Base-by-base conservation (phyloP, 2,329 filamentous ascomycete species). In the Anthostomella pinea region DNA sequence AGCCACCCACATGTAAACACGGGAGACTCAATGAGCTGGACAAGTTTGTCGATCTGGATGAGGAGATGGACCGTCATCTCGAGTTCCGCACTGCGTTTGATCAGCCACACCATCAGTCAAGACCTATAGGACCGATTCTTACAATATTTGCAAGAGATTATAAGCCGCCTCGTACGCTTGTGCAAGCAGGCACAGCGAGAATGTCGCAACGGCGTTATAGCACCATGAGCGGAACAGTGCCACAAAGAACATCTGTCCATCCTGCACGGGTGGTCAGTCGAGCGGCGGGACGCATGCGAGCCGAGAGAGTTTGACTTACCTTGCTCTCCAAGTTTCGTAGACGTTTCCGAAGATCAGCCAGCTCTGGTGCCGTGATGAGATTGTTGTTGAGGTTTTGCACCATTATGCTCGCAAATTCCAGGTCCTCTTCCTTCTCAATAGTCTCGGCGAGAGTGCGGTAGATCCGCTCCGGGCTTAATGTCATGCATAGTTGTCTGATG, bases 331-430 rank as follows among this genome's bases (percentile, higher is more conserved):
- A 70, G 52, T 95, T 98, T 21, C 93, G 77, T 33, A 98, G 69
- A 27, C 93, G 75, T 62, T 95, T 96, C 29, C 93, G 81, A 45
- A 98, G 72, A 52, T 97, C 94, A 2, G 87, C 81, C 19, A 98
- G 71, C 63, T 98, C 90, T 1, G 94, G 93, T 0, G 94, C 93
- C 2, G 94, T 98, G 49, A 98, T 96, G 36, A 98, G 81, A 54
- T 98, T 98, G 63, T 98, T 98, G 68, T 98, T 98, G 34, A 98
- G 73, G 55, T 97, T 97, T 62, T 98, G 93, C 19, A 98, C 89
- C 93, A 98, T 98, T 53, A 98, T 97, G 59, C 91, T 96, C 11
- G 93, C 91, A 64, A 98, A 98, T 60, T 98, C 94, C 26, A 98
- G 81, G 59, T 98, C 93, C 65, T 97, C 93, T 62, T 98, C 93